These are phyloP conservation scores for Alternaria metachromatica DNA, from an alignment of 2,329 filamentous ascomycete species.

Conservation along the genomic window DNA sequence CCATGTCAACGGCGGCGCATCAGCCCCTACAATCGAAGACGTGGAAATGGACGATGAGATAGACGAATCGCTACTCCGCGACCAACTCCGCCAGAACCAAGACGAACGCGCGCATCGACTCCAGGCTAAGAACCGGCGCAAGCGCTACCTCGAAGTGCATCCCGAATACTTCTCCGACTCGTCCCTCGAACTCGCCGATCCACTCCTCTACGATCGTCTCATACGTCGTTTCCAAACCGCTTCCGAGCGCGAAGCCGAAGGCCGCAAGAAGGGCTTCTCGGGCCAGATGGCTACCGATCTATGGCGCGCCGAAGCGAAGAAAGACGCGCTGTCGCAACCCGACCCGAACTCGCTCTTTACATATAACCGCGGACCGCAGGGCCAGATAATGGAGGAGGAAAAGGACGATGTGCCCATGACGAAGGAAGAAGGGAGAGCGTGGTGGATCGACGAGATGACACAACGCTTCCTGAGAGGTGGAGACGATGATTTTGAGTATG, in stretches of 20 bases:
- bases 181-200: slow-evolving; percentile 71
- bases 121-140: slow-evolving; percentile 74
- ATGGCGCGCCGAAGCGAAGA: slow-evolving; percentile 75
- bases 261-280: slow-evolving; percentile 76
- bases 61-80: slow-evolving; percentile 20
- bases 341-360: slow-evolving; percentile 58
- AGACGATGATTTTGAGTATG: slow-evolving; percentile 82
- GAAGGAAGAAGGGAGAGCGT: slow-evolving; percentile 70
- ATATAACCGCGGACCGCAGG: slow-evolving; percentile 59
- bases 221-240: slow-evolving; percentile 78
- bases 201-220: slow-evolving; percentile 80
- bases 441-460: slow-evolving; percentile 76
- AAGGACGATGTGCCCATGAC: slow-evolving; percentile 62
- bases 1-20: slow-evolving; percentile 2
- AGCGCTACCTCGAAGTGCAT: slow-evolving; percentile 75
- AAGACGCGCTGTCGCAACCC: slow-evolving; percentile 66
- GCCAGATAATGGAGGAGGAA: slow-evolving; percentile 65
- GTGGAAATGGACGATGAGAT: slow-evolving; percentile 19
- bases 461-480: slow-evolving; percentile 76
- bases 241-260: slow-evolving; percentile 75
- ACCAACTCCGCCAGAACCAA: slow-evolving; percentile 19
- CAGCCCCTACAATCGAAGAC: slow-evolving; percentile 13
- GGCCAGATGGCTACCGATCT: slow-evolving; percentile 80
- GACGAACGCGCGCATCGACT: slow-evolving; percentile 50
- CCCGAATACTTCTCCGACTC: slow-evolving; percentile 72